Base-by-base conservation (phyloP, 768 basidiomycete species). In the Suillus occidentalis region DNA sequence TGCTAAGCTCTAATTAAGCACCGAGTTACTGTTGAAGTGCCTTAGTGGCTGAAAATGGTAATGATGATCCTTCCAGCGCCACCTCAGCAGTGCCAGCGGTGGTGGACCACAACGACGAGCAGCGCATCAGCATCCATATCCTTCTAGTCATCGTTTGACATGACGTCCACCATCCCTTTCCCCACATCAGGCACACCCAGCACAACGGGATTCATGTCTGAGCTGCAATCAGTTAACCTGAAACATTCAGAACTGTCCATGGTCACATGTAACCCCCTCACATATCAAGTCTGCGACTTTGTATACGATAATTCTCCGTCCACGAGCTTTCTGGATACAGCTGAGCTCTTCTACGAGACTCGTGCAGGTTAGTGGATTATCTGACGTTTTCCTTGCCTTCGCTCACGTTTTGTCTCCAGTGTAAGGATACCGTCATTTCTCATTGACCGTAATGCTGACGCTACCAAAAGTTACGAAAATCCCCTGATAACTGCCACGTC, bases 401-500 rank as follows among this genome's bases (percentile, higher is more conserved):
- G 37, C 50, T 64, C 37, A 60, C 36, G n/a, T 55, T 70, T 55
- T 31, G 25, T 64, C 16, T 40, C 37, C 13, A 40, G 62, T 64
- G 63, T 64, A 28, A 64, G 63, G 31, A 28, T 57, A 43, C 4
- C 39, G 3, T 28, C 16, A 10, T 7, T 25, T 22, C 7, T 22
- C 58, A 60, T 59, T 57, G 7, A 43, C 28, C 37, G 49, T 64
- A 56, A 60, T 56, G 60, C 64, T 70, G 56, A 71, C 69, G 47
- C 39, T 36, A 36, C 36, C 43, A 43, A 42, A 66, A 90, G 89
- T 70, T 93, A 93, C 71, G 90, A 93, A 78, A 93, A 93, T 70
- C 92, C 92, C 4, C 74, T 90, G 67, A 72, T 93, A 47, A 92
- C 90, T 40, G 89, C 91, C 42, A 89, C 87, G 7, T 90, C 91